These are phyloP conservation scores for Leccinum imitatum DNA, from an alignment of 768 basidiomycete species.

Conservation along the genomic window DNA sequence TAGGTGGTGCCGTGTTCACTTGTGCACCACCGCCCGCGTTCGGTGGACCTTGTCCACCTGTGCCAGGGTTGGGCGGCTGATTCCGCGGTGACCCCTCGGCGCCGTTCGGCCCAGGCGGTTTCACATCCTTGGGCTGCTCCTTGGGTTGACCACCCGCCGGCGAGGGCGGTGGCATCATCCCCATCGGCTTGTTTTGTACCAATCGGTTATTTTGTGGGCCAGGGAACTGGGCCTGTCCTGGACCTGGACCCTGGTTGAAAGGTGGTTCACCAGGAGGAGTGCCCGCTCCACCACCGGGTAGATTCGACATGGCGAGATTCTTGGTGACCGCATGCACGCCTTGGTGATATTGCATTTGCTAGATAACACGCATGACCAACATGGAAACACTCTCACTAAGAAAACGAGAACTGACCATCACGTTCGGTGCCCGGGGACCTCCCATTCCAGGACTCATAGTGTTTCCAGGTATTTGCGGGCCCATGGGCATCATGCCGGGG, in stretches of 20 bases:
- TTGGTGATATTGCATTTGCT: constrained; percentile 36
- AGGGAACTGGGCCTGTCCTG: constrained; percentile 34
- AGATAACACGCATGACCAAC: constrained; percentile 19
- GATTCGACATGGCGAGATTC: constrained; percentile 30
- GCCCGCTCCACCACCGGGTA: constrained; percentile 35
- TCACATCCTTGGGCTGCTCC: constrained; percentile 35
- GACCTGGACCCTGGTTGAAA: constrained; percentile 33
- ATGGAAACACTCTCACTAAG: not conserved
- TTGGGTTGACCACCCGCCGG: constrained; percentile 38
- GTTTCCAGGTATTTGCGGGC: constrained; percentile 31
- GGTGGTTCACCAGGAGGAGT: constrained; percentile 49
- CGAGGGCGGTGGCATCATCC: constrained; percentile 54
- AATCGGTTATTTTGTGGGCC: constrained; percentile 32
- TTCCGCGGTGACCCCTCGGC: constrained; percentile 47
- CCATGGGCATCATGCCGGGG: constrained; percentile 35
- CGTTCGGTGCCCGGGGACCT: constrained; percentile 25
- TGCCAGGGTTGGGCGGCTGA: constrained; percentile 30
- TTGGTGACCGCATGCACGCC: constrained; percentile 38
- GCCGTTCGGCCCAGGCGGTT: constrained; percentile 30
- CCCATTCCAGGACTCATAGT: constrained; percentile 41
- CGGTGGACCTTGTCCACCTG: constrained; percentile 23
- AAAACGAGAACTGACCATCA: constrained; percentile 28
- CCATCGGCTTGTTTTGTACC: constrained; percentile 38
- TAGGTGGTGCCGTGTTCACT: no score
- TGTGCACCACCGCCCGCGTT: constrained; percentile 19